Evolutionary conservation across 768 basidiomycete genomes (phyloP), one percentile per base, ranked within the genome.

Genomic region (Lactifluus volemus): DNA sequence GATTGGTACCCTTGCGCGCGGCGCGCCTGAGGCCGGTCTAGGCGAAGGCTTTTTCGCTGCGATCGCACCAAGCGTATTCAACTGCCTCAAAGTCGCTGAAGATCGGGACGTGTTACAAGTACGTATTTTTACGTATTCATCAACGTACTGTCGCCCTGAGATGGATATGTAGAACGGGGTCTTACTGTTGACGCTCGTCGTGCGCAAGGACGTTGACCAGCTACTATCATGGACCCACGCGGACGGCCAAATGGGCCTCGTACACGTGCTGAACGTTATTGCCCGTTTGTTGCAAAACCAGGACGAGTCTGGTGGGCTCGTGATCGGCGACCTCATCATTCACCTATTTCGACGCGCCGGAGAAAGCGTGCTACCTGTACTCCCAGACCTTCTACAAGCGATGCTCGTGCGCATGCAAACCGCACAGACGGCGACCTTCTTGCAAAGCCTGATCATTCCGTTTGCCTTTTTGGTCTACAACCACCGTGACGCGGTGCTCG

Each of bases 291-390:
- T 99, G 30, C 81, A 84, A 59, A 82, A 78, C 61, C 84, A 89
- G 64, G 89, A 93, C 63, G 97, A 99, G 72, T 88, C 94, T 0
- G 93, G 89, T 44, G 96, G 95, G 10, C 81, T 98, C 21, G 88
- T 89, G 55, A 88, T 98, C 50, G 97, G 97, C 19, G 96, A 98
- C 69, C 78, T 99, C 47, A 89, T 99, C 69, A 90, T 98, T 65
- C 94, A 98, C 67, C 77, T 98, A 29, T 77, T 99, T 52, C 81
- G 96, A 29, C 85, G 83, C 63, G 89, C 91, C 0, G 92, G 92
- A 12, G 83, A 86, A 12, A 76, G 85, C 1, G 81, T 98, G 19
- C 77, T 89, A 0, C 86, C 94, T 1, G 90, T 94, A 6, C 80
- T 98, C 17, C 92, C 93, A 2, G 86, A 92, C 64, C 79, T 99